Conservation (phyloP, 2,329 filamentous ascomycete species). For the Exophiala sp. region DNA sequence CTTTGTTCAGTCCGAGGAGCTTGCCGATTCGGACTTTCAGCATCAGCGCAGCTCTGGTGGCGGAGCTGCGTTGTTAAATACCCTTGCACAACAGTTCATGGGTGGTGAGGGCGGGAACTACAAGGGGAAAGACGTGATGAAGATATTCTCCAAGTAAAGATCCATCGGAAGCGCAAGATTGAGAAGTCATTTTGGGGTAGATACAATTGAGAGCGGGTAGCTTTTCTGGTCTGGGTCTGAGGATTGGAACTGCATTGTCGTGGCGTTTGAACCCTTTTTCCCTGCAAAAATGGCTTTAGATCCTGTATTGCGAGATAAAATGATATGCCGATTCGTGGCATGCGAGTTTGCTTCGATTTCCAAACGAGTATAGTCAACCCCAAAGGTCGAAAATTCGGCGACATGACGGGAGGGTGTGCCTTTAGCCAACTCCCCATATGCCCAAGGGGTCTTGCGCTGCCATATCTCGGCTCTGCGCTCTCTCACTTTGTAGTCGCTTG, state of each 20-base stretch:
- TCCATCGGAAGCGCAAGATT: no score
- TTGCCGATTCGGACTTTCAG: background rate
- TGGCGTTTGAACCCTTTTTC: no score
- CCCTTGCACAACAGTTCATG: conserved; percentile 3
- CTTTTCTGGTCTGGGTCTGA: no score
- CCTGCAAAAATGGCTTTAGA: no score
- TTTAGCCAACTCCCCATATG: conserved; percentile 13
- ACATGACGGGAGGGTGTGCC: background rate
- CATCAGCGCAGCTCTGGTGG: background rate
- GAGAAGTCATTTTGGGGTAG: no score
- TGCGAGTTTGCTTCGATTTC: no score
- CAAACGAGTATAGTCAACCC: no score
- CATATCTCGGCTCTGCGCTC: background rate
- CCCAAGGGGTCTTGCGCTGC: conserved; percentile 16
- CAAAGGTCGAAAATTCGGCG: no score
- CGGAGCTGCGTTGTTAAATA: background rate
- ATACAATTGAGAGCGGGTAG: no score
- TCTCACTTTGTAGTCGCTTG: conserved; percentile 27
- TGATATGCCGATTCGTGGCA: no score
- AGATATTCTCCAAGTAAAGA: conserved; percentile 4
- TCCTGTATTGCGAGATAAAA: no score
- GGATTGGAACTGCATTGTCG: no score
- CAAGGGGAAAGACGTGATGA: conserved; percentile 8
- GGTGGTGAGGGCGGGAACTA: conserved; percentile 1
- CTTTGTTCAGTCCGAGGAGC: conserved; percentile 9